Evolutionary conservation across 495 filamentous ascomycete species (phyloP).

Genomic region (Hypomontagnella monticulosa): DNA sequence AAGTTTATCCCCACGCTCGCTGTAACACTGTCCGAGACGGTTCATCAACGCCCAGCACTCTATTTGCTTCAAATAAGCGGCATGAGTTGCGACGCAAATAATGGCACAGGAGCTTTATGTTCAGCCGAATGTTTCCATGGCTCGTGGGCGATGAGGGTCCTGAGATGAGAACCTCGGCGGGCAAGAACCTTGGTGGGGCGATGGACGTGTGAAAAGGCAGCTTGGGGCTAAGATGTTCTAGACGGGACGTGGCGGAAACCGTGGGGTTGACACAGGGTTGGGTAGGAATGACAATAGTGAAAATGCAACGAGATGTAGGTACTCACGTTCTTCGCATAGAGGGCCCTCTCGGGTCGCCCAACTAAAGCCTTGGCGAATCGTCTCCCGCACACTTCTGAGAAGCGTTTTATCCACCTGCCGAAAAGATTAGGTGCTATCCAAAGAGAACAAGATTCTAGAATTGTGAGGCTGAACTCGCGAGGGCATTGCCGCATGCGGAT

Average conservation of each 20-base stretch:
- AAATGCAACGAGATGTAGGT: conserved; percentile 35
- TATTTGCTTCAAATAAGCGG: conserved; percentile 9
- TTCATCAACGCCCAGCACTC: conserved; percentile 19
- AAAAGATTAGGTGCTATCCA: conserved; percentile 46
- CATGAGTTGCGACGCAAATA: conserved; percentile 9
- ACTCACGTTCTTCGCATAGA: conserved; percentile 97
- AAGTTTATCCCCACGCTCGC: conserved; percentile 29
- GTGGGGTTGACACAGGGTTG: conserved; percentile 41
- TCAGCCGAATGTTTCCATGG: conserved; percentile 4
- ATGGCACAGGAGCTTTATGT: conserved; percentile 3
- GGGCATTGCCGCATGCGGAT: conserved; percentile 37
- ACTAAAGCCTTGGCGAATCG: conserved; percentile 91
- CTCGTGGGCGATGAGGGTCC: conserved; percentile 10
- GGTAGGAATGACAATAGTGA: conserved; percentile 29
- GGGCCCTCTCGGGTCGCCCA: conserved; percentile 97
- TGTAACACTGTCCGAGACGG: conserved; percentile 14
- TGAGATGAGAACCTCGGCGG: conserved; percentile 11
- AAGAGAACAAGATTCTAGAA: conserved; percentile 38
- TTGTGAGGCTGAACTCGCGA: conserved; percentile 41
- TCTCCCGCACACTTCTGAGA: conserved; percentile 86
- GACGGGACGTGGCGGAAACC: conserved; percentile 25
- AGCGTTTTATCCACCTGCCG: conserved; percentile 86
- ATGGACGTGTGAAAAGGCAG: conserved; percentile 4
- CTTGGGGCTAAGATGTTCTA: conserved; percentile 18
- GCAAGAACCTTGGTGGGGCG: conserved; percentile 1